A percentile compares a stretch with the other conserved stretches of the same genome.
phyloP scores from a whole-genome alignment of 352 stramenopile species.

The Globisporangium ultimum region DNA sequence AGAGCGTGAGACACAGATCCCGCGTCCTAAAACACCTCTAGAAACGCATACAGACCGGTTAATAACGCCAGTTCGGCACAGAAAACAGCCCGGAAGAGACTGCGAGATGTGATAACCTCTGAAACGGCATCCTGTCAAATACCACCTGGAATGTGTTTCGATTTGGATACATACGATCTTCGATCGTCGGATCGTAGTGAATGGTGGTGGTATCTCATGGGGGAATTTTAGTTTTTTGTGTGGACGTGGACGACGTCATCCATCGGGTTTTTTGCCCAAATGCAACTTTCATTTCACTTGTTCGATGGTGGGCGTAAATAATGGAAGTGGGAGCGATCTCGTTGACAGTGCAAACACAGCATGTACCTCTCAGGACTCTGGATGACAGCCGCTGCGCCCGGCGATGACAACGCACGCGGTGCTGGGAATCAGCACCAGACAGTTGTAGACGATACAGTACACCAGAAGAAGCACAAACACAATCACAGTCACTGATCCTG shows the following conservation, averaged over 20 bases:
- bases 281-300: too few relatives aligned
- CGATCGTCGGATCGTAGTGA: neutral
- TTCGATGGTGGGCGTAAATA: too few relatives aligned
- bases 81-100: neutral
- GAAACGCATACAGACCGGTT: neutral
- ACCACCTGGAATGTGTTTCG: neutral
- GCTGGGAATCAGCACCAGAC: conserved; percentile 34
- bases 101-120: neutral
- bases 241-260: neutral
- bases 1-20: neutral
- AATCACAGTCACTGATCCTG: conserved; percentile 24
- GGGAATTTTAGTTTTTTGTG: neutral
- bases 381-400: neutral
- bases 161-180: neutral
- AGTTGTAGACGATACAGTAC: conserved; percentile 50
- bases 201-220: neutral
- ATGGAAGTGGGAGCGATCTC: neutral
- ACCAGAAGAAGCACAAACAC: conserved; percentile 37
- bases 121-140: neutral
- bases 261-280: too few relatives aligned
- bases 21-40: neutral
- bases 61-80: neutral
- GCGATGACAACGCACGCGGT: conserved; percentile 5
- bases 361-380: neutral
- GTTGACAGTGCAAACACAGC: neutral